Evolutionary conservation across 768 basidiomycete species (phyloP), one percentile per base, ranked within the genome.

Genomic region (Leucocoprinus sp.): DNA sequence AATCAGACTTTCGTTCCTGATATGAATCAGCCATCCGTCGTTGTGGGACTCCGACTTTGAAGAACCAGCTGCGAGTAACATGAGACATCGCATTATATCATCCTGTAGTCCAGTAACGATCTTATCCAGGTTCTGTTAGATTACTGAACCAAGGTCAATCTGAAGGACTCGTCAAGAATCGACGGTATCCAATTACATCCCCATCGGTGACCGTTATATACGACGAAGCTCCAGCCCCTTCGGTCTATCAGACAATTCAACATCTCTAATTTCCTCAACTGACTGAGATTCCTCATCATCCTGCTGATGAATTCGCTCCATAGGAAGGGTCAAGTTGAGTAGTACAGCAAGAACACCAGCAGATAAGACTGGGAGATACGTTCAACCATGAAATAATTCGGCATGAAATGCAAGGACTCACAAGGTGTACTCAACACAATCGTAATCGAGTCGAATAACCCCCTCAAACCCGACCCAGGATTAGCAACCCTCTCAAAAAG

Each of bases 351-450:
- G 70, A 47, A 83, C 57, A 7, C 79, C 82, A 0, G 79, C 60
- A 33, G 69, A 64, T 38, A 84, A 61, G 59, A 80, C 80, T 82
- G n/a, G 18, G 50, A 5, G 19, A 7, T 22, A 22, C 28, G 24
- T 42, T 51, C 31, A 8, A 21, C 35, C 27, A 26, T 12, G 14
- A 22, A 27, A 5, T 11, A 27, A 5, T 5, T 27, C n/a, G 24
- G 18, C 37, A 40, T 17, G 43, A 6, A 22, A 22, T 45, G 50
- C 9, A 38, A 17, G 33, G 37, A 59, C 82, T 69, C 60, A 87
- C 87, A 91, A 28, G 87, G 89, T 1, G 87, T 90, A 50, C 77
- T 81, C 45, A 91, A 61, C 28, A 91, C 64, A 55, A 92, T 91
- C 24, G 82, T 82, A 50, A 91, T 86, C 4, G 84, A 83, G 56